Percentiles rank a stretch among this genome's conserved stretches.
Conservation (phyloP, 805 yeast species). For the Jamesozyma rosinii region DNA sequence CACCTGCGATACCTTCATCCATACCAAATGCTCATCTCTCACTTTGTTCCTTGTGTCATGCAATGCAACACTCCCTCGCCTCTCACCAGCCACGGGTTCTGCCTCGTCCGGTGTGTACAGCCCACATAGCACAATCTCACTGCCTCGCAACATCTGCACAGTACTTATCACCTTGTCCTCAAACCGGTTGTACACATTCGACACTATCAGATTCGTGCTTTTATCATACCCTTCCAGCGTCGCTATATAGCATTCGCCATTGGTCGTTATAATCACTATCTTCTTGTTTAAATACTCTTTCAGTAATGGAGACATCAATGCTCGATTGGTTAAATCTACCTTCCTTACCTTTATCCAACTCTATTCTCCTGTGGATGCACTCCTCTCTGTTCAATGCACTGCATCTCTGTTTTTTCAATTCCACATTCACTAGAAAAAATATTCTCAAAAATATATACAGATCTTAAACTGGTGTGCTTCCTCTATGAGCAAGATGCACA, state of each 20-base stretch:
- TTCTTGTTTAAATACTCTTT: conserved; percentile 32
- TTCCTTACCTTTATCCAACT: background rate
- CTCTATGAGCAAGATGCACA: too few species aligned
- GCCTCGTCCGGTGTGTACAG: conserved; percentile 11
- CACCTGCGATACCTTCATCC: conserved; percentile 18
- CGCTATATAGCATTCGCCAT: conserved; percentile 45
- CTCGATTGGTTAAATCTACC: background rate
- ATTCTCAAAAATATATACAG: too few species aligned
- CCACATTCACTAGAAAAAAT: too few species aligned
- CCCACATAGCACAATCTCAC: conserved; percentile 28
- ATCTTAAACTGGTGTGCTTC: too few species aligned
- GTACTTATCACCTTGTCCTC: conserved; percentile 34
- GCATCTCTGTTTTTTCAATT: too few species aligned
- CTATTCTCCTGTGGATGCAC: too few species aligned
- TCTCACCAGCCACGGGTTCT: background rate
- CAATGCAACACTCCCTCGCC: conserved; percentile 13
- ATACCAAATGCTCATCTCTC: conserved; percentile 22
- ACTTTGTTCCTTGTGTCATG: conserved; percentile 22
- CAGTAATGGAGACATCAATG: conserved; percentile 26
- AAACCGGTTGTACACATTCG: conserved; percentile 41
- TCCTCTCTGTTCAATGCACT: too few species aligned
- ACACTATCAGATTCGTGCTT: conserved; percentile 49
- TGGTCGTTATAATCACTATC: conserved; percentile 49
- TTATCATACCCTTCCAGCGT: conserved; percentile 54
- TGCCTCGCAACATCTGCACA: conserved; percentile 24